phyloP scores from a whole-genome alignment of 1,139 yeast genomes.

The Trichomonascaceae sp. region DNA sequence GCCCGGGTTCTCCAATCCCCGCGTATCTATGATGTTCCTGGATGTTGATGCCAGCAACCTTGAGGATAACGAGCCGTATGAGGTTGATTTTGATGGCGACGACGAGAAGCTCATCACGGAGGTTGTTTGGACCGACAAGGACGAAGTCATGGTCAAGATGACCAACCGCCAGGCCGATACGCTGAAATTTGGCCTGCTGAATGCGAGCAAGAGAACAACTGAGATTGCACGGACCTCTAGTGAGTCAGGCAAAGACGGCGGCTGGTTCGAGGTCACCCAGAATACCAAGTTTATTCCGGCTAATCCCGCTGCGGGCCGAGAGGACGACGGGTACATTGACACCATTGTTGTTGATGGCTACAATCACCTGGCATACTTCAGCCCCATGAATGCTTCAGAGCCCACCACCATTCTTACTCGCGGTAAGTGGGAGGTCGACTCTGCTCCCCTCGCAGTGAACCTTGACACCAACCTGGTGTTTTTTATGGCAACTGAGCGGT shows the following conservation, averaged over 20 bases:
- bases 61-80: conserved; percentile 12
- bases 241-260: conserved; percentile 35
- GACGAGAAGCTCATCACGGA: conserved; percentile 51
- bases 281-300: conserved; percentile 60
- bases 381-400: conserved; percentile 31
- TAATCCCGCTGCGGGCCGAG: conserved; percentile 29
- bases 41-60: conserved; percentile 26
- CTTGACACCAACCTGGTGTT: conserved; percentile 39
- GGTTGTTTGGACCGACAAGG: conserved; percentile 51
- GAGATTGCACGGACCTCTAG: conserved; percentile 34
- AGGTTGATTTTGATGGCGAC: background rate
- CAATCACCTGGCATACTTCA: conserved; percentile 59
- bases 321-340: conserved; percentile 55
- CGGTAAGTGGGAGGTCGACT: conserved; percentile 59
- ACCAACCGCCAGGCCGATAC: conserved; percentile 60
- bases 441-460: conserved; percentile 46
- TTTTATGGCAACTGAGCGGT: conserved; percentile 46
- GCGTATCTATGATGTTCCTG: conserved; percentile 36
- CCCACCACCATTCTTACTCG: conserved; percentile 42
- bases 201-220: conserved; percentile 29
- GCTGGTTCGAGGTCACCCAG: conserved; percentile 73
- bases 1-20: conserved; percentile 71
- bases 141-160: conserved; percentile 45
- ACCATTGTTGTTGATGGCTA: conserved; percentile 49
- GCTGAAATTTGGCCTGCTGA: conserved; percentile 42